Evolutionary conservation across 371 early-diverging fungal species (phyloP), one percentile per base, ranked within the genome.

Genomic region (Mucor lusitanicus): DNA sequence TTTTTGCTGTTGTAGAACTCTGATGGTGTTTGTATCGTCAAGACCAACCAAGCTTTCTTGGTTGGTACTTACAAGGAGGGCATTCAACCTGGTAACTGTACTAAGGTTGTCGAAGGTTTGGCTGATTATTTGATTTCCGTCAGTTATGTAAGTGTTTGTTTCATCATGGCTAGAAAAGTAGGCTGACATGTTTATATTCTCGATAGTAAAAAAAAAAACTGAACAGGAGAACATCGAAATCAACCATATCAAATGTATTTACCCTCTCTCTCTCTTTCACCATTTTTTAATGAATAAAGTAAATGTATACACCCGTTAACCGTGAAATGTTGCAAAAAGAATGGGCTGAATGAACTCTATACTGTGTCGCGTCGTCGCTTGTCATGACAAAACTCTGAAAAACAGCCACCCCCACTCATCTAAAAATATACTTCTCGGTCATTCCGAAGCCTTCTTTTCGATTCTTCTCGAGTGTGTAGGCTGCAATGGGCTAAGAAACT

Each of bases 41-140:
- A 96, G 88, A 94, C 97, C n/a, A 83, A 70, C 19, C 90, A 92
- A 75, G 87, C 93, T 55, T 71, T 96, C 46, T 73, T 97, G 53
- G 73, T 96, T 68, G 95, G 91, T 61, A 63, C 79, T 59, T 94
- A 94, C 72, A 82, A 76, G 39, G 90, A 92, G 63, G 70, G 74
- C 65, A 78, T 85, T 30, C 87, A 89, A 72, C 88, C 93, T 21
- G 95, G 94, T 35, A 83, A 85, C 62, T 93, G 93, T 71, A 93
- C 86, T 77, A 83, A 79, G 71, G 87, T 90, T 59, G 92, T 96
- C 61, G 95, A 94, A 75, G 78, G 72, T 25, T 83, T 97, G 65
- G 95, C 89, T 54, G 92, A 94, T 66, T 95, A 96, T 81, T 87
- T 97, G 68, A 88, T 87, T 63, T 71, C 83, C 59, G 79, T 84